Base-by-base conservation (phyloP, 371 early-diverging fungal species). In the Umbelopsis sp. region DNA sequence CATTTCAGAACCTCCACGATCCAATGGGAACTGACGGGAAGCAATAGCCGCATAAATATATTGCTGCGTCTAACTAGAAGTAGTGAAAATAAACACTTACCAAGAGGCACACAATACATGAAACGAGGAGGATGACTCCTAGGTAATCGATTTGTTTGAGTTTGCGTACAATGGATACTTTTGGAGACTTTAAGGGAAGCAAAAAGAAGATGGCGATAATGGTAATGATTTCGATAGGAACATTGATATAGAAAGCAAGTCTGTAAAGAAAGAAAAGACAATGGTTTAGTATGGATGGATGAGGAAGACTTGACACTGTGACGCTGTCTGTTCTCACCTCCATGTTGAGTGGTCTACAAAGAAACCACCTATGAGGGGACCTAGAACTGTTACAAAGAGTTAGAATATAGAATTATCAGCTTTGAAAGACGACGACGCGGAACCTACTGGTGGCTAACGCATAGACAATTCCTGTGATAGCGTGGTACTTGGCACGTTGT, bases 321-420 rank as follows among this genome's bases (percentile, higher is more conserved):
- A 22, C 22, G 22, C 22, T 22, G 22, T 22, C 22, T 22, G 22
- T 22, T 22, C 22, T 57, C 29, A 57, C 57, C 57, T 29, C 57
- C 57, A 57, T 16, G 57, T 57, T 11, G 57, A 57, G 32, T 57
- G 57, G 50, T 74, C 73, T 29, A 82, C 82, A 25, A 87, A 75
- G 50, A 86, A 80, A 14, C 87, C 93, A 25, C 91, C 93, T 50
- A 93, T 67, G 14, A 92, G 76, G 0, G 92, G 93, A 18, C 94
- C 94, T 20, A 89, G 70, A 2, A 90, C 89, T 9, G 86, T 85
- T 4, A 91, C 14, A 10, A 35, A 18, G 16, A 2, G 35, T 53
- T 16, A 57, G 37, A 16, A 16, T 16, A 10, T 45, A 48, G 20
- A 18, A 20, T 18, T 18, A n/a, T 0, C 0, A 7, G 1, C 4